A percentile compares a stretch with the other conserved stretches of the same genome.
phyloP scores from a whole-genome alignment of 2,329 filamentous ascomycete genomes.

The Neoscytalidium dimidiatum region DNA sequence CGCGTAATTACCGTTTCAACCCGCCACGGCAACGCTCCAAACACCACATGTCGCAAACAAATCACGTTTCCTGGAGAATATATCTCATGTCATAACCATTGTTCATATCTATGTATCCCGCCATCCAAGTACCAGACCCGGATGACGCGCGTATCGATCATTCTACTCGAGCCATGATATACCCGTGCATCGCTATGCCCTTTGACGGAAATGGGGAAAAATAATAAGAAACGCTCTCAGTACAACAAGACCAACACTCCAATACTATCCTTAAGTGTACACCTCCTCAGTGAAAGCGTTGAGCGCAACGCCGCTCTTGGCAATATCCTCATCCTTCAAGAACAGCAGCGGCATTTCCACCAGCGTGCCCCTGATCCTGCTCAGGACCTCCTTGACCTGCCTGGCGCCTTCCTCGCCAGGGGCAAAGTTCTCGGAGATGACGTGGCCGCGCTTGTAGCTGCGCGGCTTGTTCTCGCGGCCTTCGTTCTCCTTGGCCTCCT shows the following conservation, averaged over 20 bases:
- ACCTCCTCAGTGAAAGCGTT: slow-evolving; percentile 52
- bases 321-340: slow-evolving; percentile 81
- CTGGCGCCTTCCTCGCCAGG: slow-evolving; percentile 41
- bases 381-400: slow-evolving; percentile 70
- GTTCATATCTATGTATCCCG: not conserved
- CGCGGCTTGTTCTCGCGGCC: slow-evolving; percentile 43
- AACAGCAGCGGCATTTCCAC: slow-evolving; percentile 92
- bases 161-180: not conserved
- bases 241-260: not conserved
- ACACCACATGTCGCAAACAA: too few species aligned
- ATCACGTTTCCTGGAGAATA: not conserved
- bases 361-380: slow-evolving; percentile 58
- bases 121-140: not conserved
- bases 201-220: not conserved
- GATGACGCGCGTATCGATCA: not conserved
- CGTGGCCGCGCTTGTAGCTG: slow-evolving; percentile 81
- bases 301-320: slow-evolving; percentile 71
- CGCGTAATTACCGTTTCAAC: too few species aligned
- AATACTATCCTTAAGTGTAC: slow-evolving; percentile 41
- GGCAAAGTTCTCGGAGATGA: slow-evolving; percentile 60
- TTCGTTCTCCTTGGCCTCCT: slow-evolving; percentile 37
- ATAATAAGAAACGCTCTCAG: not conserved
- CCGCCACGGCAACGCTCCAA: too few species aligned
- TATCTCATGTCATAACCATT: not conserved
- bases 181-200: not conserved